Base-by-base conservation (phyloP, 306 rosid species). In the Sindora glabra region DNA sequence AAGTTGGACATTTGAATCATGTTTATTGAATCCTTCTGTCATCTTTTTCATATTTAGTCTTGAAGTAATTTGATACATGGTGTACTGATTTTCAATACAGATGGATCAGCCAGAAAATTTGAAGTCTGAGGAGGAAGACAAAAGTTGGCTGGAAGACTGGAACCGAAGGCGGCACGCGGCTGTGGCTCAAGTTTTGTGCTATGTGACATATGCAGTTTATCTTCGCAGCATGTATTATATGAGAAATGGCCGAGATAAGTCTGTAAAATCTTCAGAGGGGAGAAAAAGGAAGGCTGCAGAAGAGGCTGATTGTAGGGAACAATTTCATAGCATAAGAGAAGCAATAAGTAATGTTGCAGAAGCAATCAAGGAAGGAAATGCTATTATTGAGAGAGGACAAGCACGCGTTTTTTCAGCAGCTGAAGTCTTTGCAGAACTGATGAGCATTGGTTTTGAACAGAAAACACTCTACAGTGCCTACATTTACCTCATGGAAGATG, bases 331-430 rank as follows among this genome's bases (percentile, higher is more conserved):
- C 9, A 56, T 52, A 27, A 36, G 40, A 22, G 65, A 50, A 16
- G 64, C 69, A 9, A 62, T 48, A 14, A 64, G 49, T 29, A 14
- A 57, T 56, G 67, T 48, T 49, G 57, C 67, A 37, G 61, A 67
- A 17, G 67, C 72, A 40, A 42, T 58, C 10, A 38, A 66, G 19
- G 79, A 74, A 48, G 60, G 65, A 48, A 68, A 66, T 55, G 39
- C 16, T 10, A 32, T 53, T 18, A 30, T n/a, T 30, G 37, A 64
- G 49, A 66, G 40, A 36, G 54, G 14, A 12, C 51, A 15, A 32
- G 74, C 62, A 2, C 57, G 8, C 38, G 39, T 60, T 45, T 55
- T 38, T 7, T 11, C 16, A 12, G 71, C 57, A 60, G 71, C 22
- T 16, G 55, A 74, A 53, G 36, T 62, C 22, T 54, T 14, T 47